phyloP scores from a whole-genome alignment of 805 yeast species.

The Barnettozyma sucrosica region DNA sequence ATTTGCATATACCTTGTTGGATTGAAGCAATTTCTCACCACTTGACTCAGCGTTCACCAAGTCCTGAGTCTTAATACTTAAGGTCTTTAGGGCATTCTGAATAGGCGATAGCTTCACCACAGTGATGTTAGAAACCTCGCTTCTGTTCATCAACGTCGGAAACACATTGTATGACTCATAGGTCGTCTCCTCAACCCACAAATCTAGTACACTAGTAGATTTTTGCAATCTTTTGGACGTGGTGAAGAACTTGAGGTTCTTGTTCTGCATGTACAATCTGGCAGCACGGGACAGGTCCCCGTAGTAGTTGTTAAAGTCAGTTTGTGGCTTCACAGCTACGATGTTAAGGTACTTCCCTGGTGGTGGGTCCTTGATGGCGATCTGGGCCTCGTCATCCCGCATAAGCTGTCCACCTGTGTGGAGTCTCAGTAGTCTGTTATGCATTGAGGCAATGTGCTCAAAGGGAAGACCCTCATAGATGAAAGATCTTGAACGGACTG shows the following conservation, averaged over 20 bases:
- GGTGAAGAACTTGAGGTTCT: conserved; percentile 64
- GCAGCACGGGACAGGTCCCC: conserved; percentile 46
- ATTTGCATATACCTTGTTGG: conserved; percentile 36
- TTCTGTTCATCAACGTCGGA: conserved; percentile 85
- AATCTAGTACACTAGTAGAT: conserved; percentile 59
- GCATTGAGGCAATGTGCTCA: conserved; percentile 81
- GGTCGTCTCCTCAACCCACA: conserved; percentile 86
- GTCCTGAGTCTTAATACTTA: conserved; percentile 65
- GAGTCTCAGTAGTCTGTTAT: conserved; percentile 62
- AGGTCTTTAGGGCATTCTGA: conserved; percentile 69
- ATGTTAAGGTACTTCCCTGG: conserved; percentile 73
- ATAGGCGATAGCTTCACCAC: conserved; percentile 69
- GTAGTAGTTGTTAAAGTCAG: conserved; percentile 39
- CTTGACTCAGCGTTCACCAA: conserved; percentile 60
- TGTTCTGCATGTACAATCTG: conserved; percentile 68
- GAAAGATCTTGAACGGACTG: conserved; percentile 69
- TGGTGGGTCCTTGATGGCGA: conserved; percentile 43
- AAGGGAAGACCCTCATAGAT: conserved; percentile 84
- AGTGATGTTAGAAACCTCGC: conserved; percentile 51
- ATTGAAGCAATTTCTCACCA: conserved; percentile 46
- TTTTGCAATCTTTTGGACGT: conserved; percentile 70
- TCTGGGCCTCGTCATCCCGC: conserved; percentile 48
- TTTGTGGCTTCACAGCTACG: conserved; percentile 64
- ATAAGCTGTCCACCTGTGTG: conserved; percentile 81
- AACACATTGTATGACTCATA: conserved; percentile 70